Percentiles rank a stretch among this genome's conserved stretches.
Evolutionary conservation across 2,329 filamentous ascomycete species (phyloP).

Genomic region (Talaromyces pinophilus): DNA sequence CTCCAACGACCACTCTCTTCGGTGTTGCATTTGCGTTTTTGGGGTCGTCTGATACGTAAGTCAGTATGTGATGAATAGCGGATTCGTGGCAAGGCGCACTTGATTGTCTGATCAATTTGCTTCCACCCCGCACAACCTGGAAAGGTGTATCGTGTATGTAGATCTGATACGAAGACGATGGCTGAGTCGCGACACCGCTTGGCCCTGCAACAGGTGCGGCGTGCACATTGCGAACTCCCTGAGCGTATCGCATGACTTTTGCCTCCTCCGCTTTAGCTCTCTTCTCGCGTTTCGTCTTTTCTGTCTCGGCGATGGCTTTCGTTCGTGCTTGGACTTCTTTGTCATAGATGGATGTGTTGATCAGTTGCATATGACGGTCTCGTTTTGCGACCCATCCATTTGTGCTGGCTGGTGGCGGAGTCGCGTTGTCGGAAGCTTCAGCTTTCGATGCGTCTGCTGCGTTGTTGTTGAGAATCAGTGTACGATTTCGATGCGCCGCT

Average conservation of each 20-base stretch:
- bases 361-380: constrained; percentile 77
- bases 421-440: constrained; percentile 15
- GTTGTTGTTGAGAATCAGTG: constrained; percentile 64
- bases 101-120: constrained; percentile 73
- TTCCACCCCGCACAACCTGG: constrained; percentile 71
- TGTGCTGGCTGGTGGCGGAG: constrained; percentile 26
- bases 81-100: constrained; percentile 55
- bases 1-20: constrained; percentile 70
- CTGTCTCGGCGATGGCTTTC: constrained; percentile 71
- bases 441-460: constrained; percentile 15
- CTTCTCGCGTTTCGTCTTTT: constrained; percentile 52
- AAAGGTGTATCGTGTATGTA: constrained; percentile 72
- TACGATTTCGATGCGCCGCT: constrained; percentile 56
- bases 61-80: constrained; percentile 42
- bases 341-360: constrained; percentile 77
- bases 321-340: constrained; percentile 68
- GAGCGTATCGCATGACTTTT: constrained; percentile 44
- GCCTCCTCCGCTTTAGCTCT: constrained; percentile 57
- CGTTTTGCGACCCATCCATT: constrained; percentile 69
- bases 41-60: constrained; percentile 54
- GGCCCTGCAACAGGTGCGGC: constrained; percentile 26
- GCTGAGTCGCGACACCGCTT: constrained; percentile 31
- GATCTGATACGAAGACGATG: constrained; percentile 61
- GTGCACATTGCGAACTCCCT: constrained; percentile 30
- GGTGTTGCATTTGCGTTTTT: constrained; percentile 69